Evolutionary conservation across 371 early-diverging fungal genomes (phyloP).

Genomic region (Funneliformis caledonium): DNA sequence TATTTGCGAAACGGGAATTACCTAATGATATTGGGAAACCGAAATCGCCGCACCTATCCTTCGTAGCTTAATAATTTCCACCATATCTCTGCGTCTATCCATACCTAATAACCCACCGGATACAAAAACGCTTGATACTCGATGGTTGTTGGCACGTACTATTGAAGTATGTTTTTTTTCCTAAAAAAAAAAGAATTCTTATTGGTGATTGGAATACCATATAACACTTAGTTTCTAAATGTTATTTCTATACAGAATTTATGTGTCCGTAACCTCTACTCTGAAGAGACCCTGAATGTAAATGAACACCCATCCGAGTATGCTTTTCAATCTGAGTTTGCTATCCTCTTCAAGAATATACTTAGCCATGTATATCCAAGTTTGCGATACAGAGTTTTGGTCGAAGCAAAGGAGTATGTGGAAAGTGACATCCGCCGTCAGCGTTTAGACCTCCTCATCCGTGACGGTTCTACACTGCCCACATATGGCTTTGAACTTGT

Average conservation of each 20-base stretch:
- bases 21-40: background rate
- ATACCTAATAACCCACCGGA: background rate
- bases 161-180: conserved; percentile 15
- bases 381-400: background rate
- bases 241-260: conserved; percentile 24
- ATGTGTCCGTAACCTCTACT: conserved; percentile 3
- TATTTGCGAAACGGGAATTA: background rate
- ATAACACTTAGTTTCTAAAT: too few species aligned
- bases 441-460: conserved; percentile 26
- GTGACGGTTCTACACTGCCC: background rate
- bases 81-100: background rate
- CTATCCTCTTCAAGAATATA: conserved; percentile 8
- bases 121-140: conserved; percentile 10
- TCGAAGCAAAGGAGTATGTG: conserved; percentile 25
- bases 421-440: background rate
- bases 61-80: conserved; percentile 32
- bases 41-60: conserved; percentile 34
- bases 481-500: conserved; percentile 24
- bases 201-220: too few species aligned
- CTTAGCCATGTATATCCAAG: background rate
- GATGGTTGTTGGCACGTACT: conserved; percentile 34
- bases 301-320: too few species aligned
- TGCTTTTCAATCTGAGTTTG: conserved; percentile 7
- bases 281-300: background rate
- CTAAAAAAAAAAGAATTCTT: too few species aligned